phyloP scores from a whole-genome alignment of 2,329 filamentous ascomycete species.

The Cercospora sp. region DNA sequence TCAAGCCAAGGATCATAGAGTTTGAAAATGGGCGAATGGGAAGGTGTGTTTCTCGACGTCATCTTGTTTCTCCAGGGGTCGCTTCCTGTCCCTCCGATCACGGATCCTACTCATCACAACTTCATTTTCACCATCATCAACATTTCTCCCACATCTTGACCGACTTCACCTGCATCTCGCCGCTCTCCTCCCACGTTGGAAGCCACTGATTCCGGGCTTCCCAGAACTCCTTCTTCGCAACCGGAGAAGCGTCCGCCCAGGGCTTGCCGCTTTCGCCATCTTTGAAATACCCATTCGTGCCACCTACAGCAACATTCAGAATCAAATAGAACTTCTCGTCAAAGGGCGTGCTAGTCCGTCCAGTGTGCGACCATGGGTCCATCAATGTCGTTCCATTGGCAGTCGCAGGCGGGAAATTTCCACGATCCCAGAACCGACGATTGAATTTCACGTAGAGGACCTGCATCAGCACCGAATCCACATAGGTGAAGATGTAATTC shows the following conservation, averaged over 20 bases:
- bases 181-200: constrained; percentile 40
- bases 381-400: constrained; percentile 41
- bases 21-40: not conserved
- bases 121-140: not conserved
- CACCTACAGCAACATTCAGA: constrained; percentile 44
- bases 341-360: constrained; percentile 41
- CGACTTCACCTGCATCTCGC: constrained; percentile 45
- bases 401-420: constrained; percentile 39
- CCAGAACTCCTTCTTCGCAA: constrained; percentile 77
- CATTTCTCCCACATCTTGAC: constrained; percentile 51
- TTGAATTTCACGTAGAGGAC: constrained; percentile 68
- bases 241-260: constrained; percentile 69
- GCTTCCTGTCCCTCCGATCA: not conserved
- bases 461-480: constrained; percentile 77
- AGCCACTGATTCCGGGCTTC: constrained; percentile 46
- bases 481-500: constrained; percentile 84
- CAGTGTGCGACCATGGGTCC: constrained; percentile 42
- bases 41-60: not conserved
- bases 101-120: not conserved
- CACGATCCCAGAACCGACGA: constrained; percentile 42
- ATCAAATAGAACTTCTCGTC: constrained; percentile 46
- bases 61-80: not conserved
- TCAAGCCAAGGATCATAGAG: not conserved
- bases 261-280: constrained; percentile 72
- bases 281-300: constrained; percentile 69